phyloP scores from a whole-genome alignment of 306 rosid genomes.

The Geum urbanum region DNA sequence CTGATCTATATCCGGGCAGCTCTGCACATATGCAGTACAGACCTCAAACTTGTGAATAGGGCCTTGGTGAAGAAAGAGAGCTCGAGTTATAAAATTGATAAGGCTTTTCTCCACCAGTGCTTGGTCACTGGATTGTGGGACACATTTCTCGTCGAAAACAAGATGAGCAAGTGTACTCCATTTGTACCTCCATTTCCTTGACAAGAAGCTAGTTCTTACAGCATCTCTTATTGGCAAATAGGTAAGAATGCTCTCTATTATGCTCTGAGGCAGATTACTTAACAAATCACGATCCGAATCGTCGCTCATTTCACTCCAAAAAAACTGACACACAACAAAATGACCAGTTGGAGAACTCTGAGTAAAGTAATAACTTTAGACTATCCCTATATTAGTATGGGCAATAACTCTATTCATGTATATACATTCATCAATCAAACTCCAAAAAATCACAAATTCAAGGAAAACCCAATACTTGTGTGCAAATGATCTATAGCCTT shows the following conservation, averaged over 20 bases:
- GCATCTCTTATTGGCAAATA: constrained; percentile 74
- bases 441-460: neutral
- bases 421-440: constrained; percentile 2
- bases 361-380: neutral
- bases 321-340: constrained; percentile 14
- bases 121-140: constrained; percentile 31
- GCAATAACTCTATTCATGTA: neutral
- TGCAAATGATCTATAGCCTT: neutral
- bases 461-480: neutral
- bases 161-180: constrained; percentile 70
- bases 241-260: constrained; percentile 62
- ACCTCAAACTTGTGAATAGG: constrained; percentile 87
- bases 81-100: constrained; percentile 51
- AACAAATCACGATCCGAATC: constrained; percentile 44
- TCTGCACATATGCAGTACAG: constrained; percentile 43
- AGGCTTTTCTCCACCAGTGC: constrained; percentile 33
- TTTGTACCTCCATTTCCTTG: constrained; percentile 79
- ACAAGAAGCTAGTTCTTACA: constrained; percentile 68
- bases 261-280: constrained; percentile 84
- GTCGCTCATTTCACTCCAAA: constrained; percentile 51
- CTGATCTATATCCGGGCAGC: constrained; percentile 72
- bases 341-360: constrained; percentile 7
- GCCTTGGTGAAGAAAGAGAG: constrained; percentile 83
- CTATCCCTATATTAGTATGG: too few relatives aligned
- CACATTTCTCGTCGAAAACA: constrained; percentile 67